These are phyloP conservation scores for Pulveroboletus sp. DNA, from an alignment of 768 basidiomycete genomes.

Conservation along the genomic window DNA sequence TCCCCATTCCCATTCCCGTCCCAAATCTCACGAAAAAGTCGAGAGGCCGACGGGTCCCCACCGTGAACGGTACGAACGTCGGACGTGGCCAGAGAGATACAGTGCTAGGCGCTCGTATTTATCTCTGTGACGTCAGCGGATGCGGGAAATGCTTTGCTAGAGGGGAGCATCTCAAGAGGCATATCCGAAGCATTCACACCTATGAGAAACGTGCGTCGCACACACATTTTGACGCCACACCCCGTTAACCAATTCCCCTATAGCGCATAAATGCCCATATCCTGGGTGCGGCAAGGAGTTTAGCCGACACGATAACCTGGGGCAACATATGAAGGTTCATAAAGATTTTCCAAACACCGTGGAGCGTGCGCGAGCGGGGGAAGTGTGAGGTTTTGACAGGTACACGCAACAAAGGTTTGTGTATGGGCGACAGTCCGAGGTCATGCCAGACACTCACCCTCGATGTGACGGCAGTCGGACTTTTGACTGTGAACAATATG, in stretches of 20 bases:
- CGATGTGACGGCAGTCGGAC: constrained; percentile 25
- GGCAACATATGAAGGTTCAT: constrained; percentile 86
- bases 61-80: constrained; percentile 33
- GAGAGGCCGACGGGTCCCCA: constrained; percentile 63
- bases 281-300: constrained; percentile 81
- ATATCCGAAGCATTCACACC: constrained; percentile 84
- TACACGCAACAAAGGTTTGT: constrained; percentile 15
- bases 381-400: constrained; percentile 12
- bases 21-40: constrained; percentile 69
- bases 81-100: constrained; percentile 33
- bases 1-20: constrained; percentile 57
- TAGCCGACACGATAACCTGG: constrained; percentile 82
- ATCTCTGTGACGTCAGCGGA: constrained; percentile 72
- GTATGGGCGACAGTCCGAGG: constrained; percentile 21
- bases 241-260: constrained; percentile 4
- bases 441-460: constrained; percentile 10
- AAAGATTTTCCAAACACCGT: constrained; percentile 32
- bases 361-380: constrained; percentile 23
- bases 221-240: constrained; percentile 4
- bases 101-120: constrained; percentile 45
- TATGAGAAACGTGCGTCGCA: constrained; percentile 78
- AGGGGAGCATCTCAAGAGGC: constrained; percentile 87
- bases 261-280: constrained; percentile 79
- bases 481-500: constrained; percentile 17
- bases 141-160: constrained; percentile 88